Percentiles rank a stretch among this genome's conserved stretches.
Evolutionary conservation across 306 rosid species (phyloP).

Genomic region (Rosa multiflora): DNA sequence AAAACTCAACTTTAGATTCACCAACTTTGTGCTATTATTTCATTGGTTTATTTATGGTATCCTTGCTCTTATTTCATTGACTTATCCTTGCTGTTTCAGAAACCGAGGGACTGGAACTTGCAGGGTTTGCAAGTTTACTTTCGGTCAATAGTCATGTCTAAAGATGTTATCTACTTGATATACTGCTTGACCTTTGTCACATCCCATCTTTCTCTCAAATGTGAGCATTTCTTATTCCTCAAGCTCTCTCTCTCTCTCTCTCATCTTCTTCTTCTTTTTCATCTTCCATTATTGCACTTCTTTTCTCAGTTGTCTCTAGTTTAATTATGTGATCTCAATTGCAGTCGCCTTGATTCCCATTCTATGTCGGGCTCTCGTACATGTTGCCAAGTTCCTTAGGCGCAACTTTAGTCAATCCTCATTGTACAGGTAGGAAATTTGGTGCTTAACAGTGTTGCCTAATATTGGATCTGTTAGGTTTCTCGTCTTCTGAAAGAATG

Average conservation of each 20-base stretch:
- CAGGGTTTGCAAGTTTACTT: constrained; percentile 89
- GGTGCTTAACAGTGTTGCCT: constrained; percentile 9
- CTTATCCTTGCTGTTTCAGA: constrained; percentile 48
- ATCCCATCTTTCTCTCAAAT: constrained; percentile 81
- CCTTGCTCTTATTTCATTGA: constrained; percentile 18
- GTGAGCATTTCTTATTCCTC: constrained; percentile 46
- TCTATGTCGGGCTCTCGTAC: constrained; percentile 76
- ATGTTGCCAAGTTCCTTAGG: constrained; percentile 95
- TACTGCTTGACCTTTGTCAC: constrained; percentile 78
- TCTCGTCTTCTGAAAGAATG: background rate
- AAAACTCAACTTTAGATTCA: constrained; percentile 19
- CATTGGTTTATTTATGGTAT: constrained; percentile 6
- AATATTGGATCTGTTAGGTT: constrained; percentile 1
- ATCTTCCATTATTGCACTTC: background rate
- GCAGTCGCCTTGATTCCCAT: constrained; percentile 94
- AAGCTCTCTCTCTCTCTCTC: background rate
- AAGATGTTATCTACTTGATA: constrained; percentile 82
- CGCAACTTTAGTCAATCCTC: constrained; percentile 81
- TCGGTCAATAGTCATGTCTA: constrained; percentile 63
- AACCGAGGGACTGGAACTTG: constrained; percentile 90
- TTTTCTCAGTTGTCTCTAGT: constrained; percentile 12
- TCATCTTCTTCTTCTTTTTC: background rate
- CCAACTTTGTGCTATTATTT: background rate
- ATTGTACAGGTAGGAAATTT: constrained; percentile 72
- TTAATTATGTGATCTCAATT: constrained; percentile 33